Percentiles rank a stretch among this genome's conserved stretches.
These are phyloP conservation scores for Ogataea naganishii DNA, from an alignment of 805 yeast genomes.

Conservation along the genomic window DNA sequence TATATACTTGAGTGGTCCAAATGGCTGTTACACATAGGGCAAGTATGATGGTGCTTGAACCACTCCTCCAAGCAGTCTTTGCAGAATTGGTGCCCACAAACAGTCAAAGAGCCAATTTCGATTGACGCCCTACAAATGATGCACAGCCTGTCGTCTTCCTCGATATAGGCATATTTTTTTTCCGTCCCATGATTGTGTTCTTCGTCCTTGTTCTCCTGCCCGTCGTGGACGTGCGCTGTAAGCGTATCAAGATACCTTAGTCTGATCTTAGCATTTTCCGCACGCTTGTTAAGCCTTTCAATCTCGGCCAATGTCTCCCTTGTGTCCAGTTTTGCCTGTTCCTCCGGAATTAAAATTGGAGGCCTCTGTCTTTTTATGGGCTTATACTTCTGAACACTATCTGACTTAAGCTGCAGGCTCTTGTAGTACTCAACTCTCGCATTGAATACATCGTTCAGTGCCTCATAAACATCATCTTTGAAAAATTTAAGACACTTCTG, in stretches of 20 bases:
- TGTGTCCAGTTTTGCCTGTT: no score
- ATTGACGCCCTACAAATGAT: conserved; percentile 71
- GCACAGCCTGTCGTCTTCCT: conserved; percentile 41
- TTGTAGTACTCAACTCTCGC: conserved; percentile 74
- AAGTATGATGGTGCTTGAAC: conserved; percentile 42
- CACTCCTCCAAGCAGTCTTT: conserved; percentile 71
- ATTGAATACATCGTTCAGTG: conserved; percentile 62
- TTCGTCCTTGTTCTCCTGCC: conserved; percentile 8
- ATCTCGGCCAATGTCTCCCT: no score
- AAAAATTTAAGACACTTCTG: conserved; percentile 29
- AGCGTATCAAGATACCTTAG: conserved; percentile 41
- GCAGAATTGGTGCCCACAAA: conserved; percentile 92
- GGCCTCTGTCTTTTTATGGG: conserved; percentile 17
- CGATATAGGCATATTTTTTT: conserved; percentile 18
- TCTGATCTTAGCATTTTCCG: conserved; percentile 28
- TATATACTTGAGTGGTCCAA: conserved; percentile 49
- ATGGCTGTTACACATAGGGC: conserved; percentile 75
- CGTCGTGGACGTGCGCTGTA: conserved; percentile 4
- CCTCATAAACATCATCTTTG: conserved; percentile 39
- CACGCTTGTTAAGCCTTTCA: conserved; percentile 8
- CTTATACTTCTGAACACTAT: conserved; percentile 54
- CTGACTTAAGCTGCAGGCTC: conserved; percentile 81
- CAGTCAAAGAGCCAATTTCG: conserved; percentile 68
- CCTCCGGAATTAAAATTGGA: no score
- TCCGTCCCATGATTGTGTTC: conserved; percentile 15